phyloP scores from a whole-genome alignment of 192 early-diverging fungal genomes.

The Entomortierella chlamydospora region DNA sequence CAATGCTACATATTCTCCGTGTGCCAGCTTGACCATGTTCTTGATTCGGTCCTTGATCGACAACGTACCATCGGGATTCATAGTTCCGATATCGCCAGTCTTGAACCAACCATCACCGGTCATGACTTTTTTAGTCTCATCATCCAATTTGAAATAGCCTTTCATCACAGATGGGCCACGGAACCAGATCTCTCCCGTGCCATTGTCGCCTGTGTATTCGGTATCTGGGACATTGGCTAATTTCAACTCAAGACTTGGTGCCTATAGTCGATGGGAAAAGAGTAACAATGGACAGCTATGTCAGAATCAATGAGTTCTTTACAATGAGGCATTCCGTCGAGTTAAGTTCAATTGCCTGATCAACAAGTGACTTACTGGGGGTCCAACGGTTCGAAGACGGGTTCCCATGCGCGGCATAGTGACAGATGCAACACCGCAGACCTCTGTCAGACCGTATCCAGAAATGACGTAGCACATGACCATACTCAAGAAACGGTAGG shows the following conservation, averaged over 20 bases:
- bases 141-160: conserved; percentile 74
- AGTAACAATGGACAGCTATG: background rate
- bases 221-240: conserved; percentile 69
- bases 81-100: conserved; percentile 82
- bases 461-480: conserved; percentile 70
- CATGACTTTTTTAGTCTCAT: conserved; percentile 68
- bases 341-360: too few relatives aligned
- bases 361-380: conserved; percentile 69
- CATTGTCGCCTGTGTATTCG: conserved; percentile 59
- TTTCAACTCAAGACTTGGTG: conserved; percentile 69
- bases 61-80: conserved; percentile 75
- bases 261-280: conserved; percentile 8
- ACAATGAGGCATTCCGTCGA: too few relatives aligned
- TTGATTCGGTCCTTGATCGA: conserved; percentile 85
- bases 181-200: conserved; percentile 74
- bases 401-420: conserved; percentile 58
- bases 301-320: background rate
- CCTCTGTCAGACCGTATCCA: conserved; percentile 83
- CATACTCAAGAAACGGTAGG: conserved; percentile 75
- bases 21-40: conserved; percentile 80
- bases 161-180: conserved; percentile 70
- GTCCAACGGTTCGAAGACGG: conserved; percentile 67
- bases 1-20: conserved; percentile 78
- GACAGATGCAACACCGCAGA: conserved; percentile 64
- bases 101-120: conserved; percentile 77